Base-by-base conservation (phyloP, 495 filamentous ascomycete genomes). In the Penicillium angulare region DNA sequence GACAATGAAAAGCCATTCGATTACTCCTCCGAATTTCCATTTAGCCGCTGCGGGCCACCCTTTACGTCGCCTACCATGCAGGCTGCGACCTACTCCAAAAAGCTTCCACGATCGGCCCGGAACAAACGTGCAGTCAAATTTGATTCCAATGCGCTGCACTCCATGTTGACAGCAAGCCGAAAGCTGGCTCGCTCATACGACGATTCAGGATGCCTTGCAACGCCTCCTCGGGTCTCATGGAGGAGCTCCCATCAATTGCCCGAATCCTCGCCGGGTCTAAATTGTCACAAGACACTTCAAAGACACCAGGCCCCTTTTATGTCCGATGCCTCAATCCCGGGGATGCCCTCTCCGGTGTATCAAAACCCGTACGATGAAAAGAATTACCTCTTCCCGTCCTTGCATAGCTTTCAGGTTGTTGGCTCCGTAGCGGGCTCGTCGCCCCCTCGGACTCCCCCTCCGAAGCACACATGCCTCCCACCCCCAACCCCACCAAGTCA, bases 401-500 rank as follows among this genome's bases (percentile, higher is more conserved):
- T 82, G n/a, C 86, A 87, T 60, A 90, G 87, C 13, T 90, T 93
- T 67, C 79, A 79, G 57, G 66, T 73, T 42, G 59, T 71, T 45
- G 68, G 66, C 52, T 79, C 80, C 18, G 72, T 81, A 52, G 69
- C 83, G 31, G 81, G 78, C 42, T 86, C 87, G 24, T 93, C 90
- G 4, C 89, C 89, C 35, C 90, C 90, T 31, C 81, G 85, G 32
- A 95, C 90, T 39, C 90, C 90, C 5, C 80, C 82, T 2, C 89
- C 88, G 2, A 85, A 82, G 62, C 79, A 82, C 47, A 74, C 69
- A 53, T 80, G 82, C 9, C 52, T 64, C 46, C 85, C 88, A 6
- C 91, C 91, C 0, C 90, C 89, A 3, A 97, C 92, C 5, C 93
- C 93, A 31, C 92, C 92, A 12, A 86, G 87, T 23, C 87, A 87